phyloP scores from a whole-genome alignment of 139 green algal species.

The Dunaliella sp. region DNA sequence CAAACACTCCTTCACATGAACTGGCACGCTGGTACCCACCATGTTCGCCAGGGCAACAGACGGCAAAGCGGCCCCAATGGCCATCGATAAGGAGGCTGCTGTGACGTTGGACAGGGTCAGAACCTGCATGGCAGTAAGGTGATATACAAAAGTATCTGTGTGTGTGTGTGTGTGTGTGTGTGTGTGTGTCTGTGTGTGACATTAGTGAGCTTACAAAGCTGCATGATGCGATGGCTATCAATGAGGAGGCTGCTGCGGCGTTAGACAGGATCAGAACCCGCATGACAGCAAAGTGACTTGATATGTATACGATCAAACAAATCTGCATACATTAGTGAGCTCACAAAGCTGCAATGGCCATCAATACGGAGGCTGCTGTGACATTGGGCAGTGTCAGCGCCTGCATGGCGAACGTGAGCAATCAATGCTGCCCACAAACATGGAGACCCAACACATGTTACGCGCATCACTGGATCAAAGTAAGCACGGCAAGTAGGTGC shows the following conservation, averaged over 20 bases:
- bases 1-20: too few relatives aligned
- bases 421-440: background rate
- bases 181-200: too few relatives aligned
- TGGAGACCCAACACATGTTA: too few relatives aligned
- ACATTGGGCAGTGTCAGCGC: constrained; percentile 62
- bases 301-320: background rate
- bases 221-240: too few relatives aligned
- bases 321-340: background rate
- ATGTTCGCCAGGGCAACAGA: constrained; percentile 64
- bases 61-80: constrained; percentile 57
- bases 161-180: background rate
- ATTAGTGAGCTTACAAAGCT: too few relatives aligned
- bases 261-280: too few relatives aligned
- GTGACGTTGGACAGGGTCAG: constrained; percentile 63
- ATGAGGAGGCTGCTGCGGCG: too few relatives aligned
- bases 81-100: constrained; percentile 54
- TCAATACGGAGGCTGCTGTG: constrained; percentile 49
- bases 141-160: background rate
- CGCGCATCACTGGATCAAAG: too few relatives aligned
- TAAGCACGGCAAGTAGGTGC: too few relatives aligned
- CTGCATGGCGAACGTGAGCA: background rate
- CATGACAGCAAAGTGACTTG: too few relatives aligned
- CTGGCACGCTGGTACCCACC: too few relatives aligned
- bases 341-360: constrained; percentile 54
- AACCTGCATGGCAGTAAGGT: constrained; percentile 2